Evolutionary conservation across 2,329 filamentous ascomycete genomes (phyloP).

Genomic region (Cadophora gregata): DNA sequence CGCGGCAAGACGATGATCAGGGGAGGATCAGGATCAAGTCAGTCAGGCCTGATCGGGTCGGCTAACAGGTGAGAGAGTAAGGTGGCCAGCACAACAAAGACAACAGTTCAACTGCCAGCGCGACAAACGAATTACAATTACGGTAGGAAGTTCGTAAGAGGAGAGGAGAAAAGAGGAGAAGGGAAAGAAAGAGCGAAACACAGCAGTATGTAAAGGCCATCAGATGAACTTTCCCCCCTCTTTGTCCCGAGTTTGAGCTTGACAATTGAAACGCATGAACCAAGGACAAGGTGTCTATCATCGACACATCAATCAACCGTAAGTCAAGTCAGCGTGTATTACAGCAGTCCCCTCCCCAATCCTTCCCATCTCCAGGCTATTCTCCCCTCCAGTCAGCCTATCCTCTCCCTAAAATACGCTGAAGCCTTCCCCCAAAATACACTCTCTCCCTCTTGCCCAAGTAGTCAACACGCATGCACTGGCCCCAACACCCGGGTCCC

Average conservation of each 20-base stretch:
- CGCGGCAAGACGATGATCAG: not conserved
- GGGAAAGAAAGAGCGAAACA: slow-evolving; percentile 4
- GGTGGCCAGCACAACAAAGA: slow-evolving; percentile 7
- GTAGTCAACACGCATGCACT: not conserved
- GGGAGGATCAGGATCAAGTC: not conserved
- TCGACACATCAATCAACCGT: not conserved
- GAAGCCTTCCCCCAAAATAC: not conserved
- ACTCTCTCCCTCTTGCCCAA: too few relatives aligned
- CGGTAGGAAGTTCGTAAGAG: not conserved
- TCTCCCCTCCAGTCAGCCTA: not conserved
- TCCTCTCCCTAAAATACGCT: not conserved
- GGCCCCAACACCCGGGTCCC: slow-evolving; percentile 3
- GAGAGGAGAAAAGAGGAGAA: slow-evolving; percentile 1
- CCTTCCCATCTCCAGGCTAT: not conserved
- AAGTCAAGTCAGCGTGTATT: too few relatives aligned
- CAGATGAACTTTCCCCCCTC: slow-evolving; percentile 6
- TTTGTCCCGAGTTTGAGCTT: not conserved
- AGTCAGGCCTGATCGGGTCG: not conserved
- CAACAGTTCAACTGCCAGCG: slow-evolving; percentile 2
- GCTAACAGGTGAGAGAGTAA: not conserved
- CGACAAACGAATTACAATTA: not conserved
- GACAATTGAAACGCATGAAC: slow-evolving; percentile 10
- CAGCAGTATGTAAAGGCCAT: slow-evolving; percentile 28
- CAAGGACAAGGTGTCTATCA: not conserved
- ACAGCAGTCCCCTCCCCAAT: not conserved